Base-by-base conservation (phyloP, 345 rosid genomes). In the Psidium guajava region DNA sequence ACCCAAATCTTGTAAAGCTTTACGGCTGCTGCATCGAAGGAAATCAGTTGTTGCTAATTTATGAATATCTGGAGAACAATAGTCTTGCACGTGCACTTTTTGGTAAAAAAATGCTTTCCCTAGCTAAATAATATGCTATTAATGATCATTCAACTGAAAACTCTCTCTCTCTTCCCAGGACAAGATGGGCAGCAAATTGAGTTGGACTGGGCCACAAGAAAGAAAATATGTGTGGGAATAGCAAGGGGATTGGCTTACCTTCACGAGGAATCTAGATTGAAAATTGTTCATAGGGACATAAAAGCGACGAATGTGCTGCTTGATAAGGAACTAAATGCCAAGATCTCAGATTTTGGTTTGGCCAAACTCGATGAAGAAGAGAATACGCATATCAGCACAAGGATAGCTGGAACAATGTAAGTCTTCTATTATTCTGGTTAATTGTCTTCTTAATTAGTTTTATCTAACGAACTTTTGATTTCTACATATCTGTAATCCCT, bases 361-460 rank as follows among this genome's bases (percentile, higher is more conserved):
- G 96, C 96, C 52, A 93, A 93, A 86, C 95, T 94, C 22, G 94
- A 94, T 81, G 96, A 94, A 85, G 96, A 91, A 85, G 96, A 92
- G 89, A 91, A 93, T 85, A 93, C 96, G 5, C 96, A 93, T 87
- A 93, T 92, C 77, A 94, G 94, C 90, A 94, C 95, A 10, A 88
- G 96, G 81, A 93, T 94, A 47, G 95, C 96, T 18, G 96, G 96
- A 82, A 94, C 96, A 74, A 90, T 92, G 96, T 94, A 82, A 90
- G 93, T 84, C 56, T 47, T 16, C 55, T 84, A 49, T 69, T 21
- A 73, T 52, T 55, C 28, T 20, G 12, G 10, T 21, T 14, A 32
- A 22, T 77, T 49, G 3, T 27, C 50, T 57, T 40, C 55, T 25
- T 9, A 54, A 86, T 11, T 4, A 1, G 40, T 21, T 61, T 61